phyloP scores from a whole-genome alignment of 495 filamentous ascomycete genomes.

The Aspergillus heteromorphus region DNA sequence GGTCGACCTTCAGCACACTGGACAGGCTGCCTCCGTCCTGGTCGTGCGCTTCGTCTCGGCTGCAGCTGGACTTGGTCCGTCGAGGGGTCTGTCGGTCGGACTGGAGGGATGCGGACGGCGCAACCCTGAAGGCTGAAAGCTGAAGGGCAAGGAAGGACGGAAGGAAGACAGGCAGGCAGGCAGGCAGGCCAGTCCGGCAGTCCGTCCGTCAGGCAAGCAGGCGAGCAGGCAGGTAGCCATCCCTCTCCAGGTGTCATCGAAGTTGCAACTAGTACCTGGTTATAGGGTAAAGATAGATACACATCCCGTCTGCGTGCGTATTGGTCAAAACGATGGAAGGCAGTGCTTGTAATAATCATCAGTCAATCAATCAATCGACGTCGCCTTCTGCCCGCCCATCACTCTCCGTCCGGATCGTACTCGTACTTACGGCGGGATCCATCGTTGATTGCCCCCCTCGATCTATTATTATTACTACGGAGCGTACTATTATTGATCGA shows the following conservation, averaged over 20 bases:
- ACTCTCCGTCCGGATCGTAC: neutral
- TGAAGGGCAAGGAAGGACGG: neutral
- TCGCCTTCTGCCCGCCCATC: neutral
- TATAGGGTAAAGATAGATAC: slow-evolving; percentile 1
- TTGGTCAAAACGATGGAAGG: neutral
- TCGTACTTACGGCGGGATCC: neutral
- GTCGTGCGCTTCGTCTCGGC: slow-evolving; percentile 4
- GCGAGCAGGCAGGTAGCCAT: neutral
- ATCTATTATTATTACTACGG: too few species aligned
- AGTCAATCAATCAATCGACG: too few species aligned
- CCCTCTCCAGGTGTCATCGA: neutral
- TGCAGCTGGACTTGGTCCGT: slow-evolving; percentile 10
- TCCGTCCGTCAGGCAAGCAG: neutral
- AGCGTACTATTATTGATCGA: neutral
- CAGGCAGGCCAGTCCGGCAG: too few species aligned
- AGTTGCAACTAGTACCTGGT: neutral
- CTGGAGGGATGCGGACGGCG: neutral
- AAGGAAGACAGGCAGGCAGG: too few species aligned
- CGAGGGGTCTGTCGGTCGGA: neutral
- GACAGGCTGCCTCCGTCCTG: neutral
- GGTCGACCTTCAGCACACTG: too few species aligned
- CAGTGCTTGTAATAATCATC: too few species aligned
- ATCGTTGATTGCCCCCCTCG: neutral
- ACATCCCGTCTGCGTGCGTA: neutral
- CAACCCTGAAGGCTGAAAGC: neutral